Evolutionary conservation across 1,284 basidiomycete species (phyloP).

Genomic region (Trametes hirsuta): DNA sequence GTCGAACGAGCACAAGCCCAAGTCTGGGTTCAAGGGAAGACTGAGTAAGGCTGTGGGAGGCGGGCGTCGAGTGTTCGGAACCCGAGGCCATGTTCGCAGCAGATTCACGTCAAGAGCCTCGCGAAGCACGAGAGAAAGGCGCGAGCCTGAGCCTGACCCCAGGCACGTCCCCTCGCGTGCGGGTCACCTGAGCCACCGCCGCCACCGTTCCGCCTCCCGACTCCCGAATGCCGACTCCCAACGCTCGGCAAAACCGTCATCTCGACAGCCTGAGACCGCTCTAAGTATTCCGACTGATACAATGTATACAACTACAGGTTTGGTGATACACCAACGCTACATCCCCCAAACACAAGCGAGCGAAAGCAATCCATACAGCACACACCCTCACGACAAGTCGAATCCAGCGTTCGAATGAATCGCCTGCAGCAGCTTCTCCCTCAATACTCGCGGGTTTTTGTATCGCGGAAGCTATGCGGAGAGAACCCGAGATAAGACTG

Average conservation of each 20-base stretch:
- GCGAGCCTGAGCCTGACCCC: no score
- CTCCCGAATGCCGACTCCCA: no score
- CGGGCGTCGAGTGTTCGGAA: background rate
- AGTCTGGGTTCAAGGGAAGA: background rate
- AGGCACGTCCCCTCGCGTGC: no score
- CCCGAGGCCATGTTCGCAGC: background rate
- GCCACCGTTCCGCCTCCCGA: no score
- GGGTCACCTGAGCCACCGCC: no score
- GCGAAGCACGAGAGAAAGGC: conserved; percentile 1
- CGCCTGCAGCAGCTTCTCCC: conserved; percentile 84
- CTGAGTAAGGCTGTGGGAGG: background rate
- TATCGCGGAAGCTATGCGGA: conserved; percentile 68
- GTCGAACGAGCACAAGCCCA: background rate
- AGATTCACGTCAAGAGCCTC: conserved; percentile 2
- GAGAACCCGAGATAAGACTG: background rate
- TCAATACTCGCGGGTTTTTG: conserved; percentile 60
- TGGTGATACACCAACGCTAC: no score
- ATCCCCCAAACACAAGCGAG: background rate
- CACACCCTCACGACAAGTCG: conserved; percentile 67
- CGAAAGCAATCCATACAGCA: background rate
- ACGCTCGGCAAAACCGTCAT: no score
- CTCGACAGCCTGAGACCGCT: no score
- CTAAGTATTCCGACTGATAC: no score
- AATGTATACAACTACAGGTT: no score
- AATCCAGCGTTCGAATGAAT: conserved; percentile 88